Evolutionary conservation across 352 stramenopile genomes (phyloP).

Genomic region (Phytophthora ramorum): DNA sequence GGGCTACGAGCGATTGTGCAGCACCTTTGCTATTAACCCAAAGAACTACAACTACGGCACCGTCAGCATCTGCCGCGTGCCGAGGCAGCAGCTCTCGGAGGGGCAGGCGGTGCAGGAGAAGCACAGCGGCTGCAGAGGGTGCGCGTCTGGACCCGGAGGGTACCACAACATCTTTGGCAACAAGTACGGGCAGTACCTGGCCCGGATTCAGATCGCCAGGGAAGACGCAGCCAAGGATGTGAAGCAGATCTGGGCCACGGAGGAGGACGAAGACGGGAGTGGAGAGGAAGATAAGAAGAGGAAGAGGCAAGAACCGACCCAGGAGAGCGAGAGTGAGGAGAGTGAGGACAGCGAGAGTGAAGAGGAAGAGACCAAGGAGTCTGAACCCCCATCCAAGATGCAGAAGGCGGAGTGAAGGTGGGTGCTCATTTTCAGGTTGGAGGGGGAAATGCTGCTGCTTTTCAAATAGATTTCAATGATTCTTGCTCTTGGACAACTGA

Average conservation of each 20-base stretch:
- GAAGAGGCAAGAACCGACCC: conserved; percentile 23
- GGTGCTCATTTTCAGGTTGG: neutral
- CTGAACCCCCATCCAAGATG: conserved; percentile 29
- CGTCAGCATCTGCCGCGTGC: conserved; percentile 98
- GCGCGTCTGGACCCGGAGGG: conserved; percentile 93
- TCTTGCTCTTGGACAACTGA: too few species aligned
- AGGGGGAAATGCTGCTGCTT: neutral
- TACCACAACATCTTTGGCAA: conserved; percentile 99
- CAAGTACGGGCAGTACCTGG: conserved; percentile 99
- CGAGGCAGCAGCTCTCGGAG: conserved; percentile 92
- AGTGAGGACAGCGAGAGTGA: conserved; percentile 20
- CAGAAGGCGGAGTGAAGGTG: conserved; percentile 23
- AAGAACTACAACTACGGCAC: conserved; percentile 99
- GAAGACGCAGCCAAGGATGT: conserved; percentile 59
- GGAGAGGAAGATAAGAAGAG: conserved; percentile 44
- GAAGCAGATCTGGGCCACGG: conserved; percentile 57
- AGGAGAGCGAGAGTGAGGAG: conserved; percentile 32
- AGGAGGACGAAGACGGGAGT: conserved; percentile 71
- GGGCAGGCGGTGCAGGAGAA: conserved; percentile 92
- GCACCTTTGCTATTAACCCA: conserved; percentile 98
- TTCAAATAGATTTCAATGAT: conserved; percentile 18
- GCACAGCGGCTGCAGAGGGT: conserved; percentile 97
- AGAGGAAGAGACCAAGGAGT: conserved; percentile 42
- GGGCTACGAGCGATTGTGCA: conserved; percentile 98
- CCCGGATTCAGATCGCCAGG: conserved; percentile 94